Conservation (phyloP, 352 stramenopile species). For the Pythium apleroticum region DNA sequence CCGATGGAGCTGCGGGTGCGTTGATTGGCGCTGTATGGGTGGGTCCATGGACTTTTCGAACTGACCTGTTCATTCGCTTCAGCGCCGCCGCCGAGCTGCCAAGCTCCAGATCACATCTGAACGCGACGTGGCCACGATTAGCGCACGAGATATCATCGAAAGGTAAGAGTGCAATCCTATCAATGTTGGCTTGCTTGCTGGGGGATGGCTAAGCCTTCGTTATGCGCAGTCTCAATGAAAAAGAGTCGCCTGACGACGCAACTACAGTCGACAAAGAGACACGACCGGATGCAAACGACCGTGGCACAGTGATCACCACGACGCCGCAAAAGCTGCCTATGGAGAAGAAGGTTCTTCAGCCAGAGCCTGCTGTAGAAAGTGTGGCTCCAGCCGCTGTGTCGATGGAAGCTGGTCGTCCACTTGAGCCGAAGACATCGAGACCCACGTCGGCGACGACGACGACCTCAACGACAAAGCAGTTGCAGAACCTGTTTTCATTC, state of each 20-base stretch:
- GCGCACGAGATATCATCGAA: slow-evolving; percentile 24
- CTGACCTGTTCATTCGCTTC: background rate
- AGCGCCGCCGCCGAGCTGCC: slow-evolving; percentile 63
- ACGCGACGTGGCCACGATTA: slow-evolving; percentile 26
- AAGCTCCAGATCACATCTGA: slow-evolving; percentile 46
- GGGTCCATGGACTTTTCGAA: background rate
- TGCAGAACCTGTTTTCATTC: slow-evolving; percentile 36
- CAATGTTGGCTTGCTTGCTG: background rate
- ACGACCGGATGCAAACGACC: background rate
- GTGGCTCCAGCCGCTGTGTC: background rate
- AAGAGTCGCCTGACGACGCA: slow-evolving; percentile 4
- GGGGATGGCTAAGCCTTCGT: background rate
- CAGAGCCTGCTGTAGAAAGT: background rate
- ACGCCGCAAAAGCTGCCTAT: background rate
- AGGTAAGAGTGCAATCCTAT: background rate
- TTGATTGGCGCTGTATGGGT: background rate
- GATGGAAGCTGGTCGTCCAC: background rate
- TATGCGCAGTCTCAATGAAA: slow-evolving; percentile 10
- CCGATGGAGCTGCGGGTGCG: slow-evolving; percentile 72
- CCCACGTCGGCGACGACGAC: background rate
- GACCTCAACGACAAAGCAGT: slow-evolving; percentile 12
- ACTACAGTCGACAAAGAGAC: background rate
- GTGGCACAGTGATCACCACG: no score
- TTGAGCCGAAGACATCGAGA: background rate
- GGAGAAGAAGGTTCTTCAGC: background rate